These are phyloP conservation scores for Colletotrichum costaricense DNA, from an alignment of 2,329 filamentous ascomycete species.

Conservation along the genomic window DNA sequence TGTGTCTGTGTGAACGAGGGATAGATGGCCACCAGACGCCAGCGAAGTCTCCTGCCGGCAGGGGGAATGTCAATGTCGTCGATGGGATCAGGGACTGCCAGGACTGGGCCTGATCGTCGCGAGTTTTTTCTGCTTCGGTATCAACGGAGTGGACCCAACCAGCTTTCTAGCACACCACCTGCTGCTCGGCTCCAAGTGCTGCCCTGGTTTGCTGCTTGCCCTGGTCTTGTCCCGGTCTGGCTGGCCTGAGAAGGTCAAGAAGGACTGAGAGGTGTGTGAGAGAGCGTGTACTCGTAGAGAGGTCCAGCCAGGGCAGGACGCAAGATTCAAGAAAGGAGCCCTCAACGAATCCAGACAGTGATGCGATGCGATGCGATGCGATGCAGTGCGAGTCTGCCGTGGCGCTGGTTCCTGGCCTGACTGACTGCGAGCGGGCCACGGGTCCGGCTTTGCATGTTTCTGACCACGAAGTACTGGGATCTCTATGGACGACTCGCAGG, in stretches of 20 bases:
- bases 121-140: constrained; percentile 22
- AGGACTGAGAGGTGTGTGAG: too few relatives aligned
- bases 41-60: constrained; percentile 13
- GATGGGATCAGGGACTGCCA: neutral
- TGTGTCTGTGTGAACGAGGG: neutral
- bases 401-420: constrained; percentile 22
- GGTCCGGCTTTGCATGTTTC: constrained; percentile 2
- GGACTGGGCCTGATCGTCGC: constrained; percentile 19
- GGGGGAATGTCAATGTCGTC: constrained; percentile 32
- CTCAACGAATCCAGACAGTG: neutral
- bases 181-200: constrained; percentile 1
- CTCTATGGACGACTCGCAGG: neutral
- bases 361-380: constrained; percentile 20
- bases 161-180: constrained; percentile 13
- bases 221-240: neutral
- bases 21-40: neutral
- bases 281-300: neutral
- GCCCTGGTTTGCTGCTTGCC: neutral
- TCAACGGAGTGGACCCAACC: constrained; percentile 16
- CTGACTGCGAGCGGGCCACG: neutral
- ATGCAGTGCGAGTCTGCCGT: constrained; percentile 8
- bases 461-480: neutral
- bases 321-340: neutral
- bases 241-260: neutral
- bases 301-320: constrained; percentile 1